Percentiles rank a stretch among this genome's conserved stretches.
Evolutionary conservation across 345 rosid species (phyloP).

Genomic region (Gossypium mustelinum): DNA sequence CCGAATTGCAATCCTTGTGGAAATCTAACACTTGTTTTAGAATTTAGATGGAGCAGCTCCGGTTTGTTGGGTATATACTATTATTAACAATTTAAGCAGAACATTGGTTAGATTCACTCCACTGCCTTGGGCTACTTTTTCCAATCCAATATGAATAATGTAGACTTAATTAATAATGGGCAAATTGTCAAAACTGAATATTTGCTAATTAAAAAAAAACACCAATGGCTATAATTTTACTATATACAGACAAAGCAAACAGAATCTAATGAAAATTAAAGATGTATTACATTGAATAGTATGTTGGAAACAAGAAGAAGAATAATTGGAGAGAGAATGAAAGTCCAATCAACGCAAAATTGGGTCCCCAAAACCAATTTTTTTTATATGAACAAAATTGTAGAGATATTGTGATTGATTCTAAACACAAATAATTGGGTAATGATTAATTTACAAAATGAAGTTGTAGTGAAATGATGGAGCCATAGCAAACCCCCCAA

Average conservation of each 20-base stretch:
- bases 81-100: neutral
- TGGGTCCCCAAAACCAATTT: neutral
- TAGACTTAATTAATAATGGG: neutral
- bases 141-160: neutral
- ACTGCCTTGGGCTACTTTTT: neutral
- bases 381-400: neutral
- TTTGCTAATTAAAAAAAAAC: neutral
- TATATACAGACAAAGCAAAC: neutral
- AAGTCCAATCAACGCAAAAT: neutral
- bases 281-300: neutral
- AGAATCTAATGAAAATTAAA: neutral
- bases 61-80: neutral
- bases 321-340: neutral
- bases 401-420: neutral
- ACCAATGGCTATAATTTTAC: neutral
- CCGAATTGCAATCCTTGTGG: too few species aligned
- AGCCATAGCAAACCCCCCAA: constrained; percentile 5
- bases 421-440: neutral
- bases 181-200: neutral
- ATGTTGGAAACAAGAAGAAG: neutral
- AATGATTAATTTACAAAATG: neutral
- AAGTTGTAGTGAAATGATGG: neutral
- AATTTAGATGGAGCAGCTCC: too few species aligned
- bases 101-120: too few species aligned
- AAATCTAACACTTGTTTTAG: too few species aligned